Percentiles rank a stretch among this genome's conserved stretches.
phyloP scores from a whole-genome alignment of 2,329 filamentous ascomycete genomes.

The Aspergillus puulaauensis region DNA sequence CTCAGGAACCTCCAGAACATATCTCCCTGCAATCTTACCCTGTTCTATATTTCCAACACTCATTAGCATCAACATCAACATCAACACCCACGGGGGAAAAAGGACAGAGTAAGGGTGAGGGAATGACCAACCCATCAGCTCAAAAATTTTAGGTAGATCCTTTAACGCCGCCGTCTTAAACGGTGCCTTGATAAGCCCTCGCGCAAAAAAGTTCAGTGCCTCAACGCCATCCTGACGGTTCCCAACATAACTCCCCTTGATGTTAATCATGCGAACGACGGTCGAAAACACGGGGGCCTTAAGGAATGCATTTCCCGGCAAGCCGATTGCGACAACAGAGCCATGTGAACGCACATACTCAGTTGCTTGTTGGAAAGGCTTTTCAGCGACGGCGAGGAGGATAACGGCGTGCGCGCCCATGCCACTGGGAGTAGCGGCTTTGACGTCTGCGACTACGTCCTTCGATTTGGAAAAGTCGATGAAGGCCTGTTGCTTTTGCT shows the following conservation, averaged over 20 bases:
- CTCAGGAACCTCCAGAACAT: not conserved
- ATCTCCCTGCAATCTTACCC: not conserved
- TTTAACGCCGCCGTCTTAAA: slow-evolving; percentile 82
- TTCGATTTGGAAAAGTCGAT: slow-evolving; percentile 77
- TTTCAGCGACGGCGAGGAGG: slow-evolving; percentile 81
- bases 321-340: slow-evolving; percentile 81
- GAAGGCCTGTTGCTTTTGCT: slow-evolving; percentile 49
- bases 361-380: slow-evolving; percentile 92
- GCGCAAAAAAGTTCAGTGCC: slow-evolving; percentile 83
- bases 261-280: slow-evolving; percentile 85
- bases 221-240: slow-evolving; percentile 86
- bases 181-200: slow-evolving; percentile 81
- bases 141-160: slow-evolving; percentile 76
- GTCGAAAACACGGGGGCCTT: slow-evolving; percentile 85
- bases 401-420: slow-evolving; percentile 85
- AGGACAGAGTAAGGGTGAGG: not conserved
- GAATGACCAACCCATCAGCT: slow-evolving; percentile 59
- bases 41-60: not conserved
- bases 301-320: slow-evolving; percentile 77
- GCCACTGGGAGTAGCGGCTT: slow-evolving; percentile 74
- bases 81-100: not conserved
- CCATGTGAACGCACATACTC: slow-evolving; percentile 82
- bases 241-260: slow-evolving; percentile 91
- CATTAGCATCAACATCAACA: not conserved
- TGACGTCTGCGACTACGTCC: slow-evolving; percentile 81